These are phyloP conservation scores for Thymus quinquecostatus DNA, from an alignment of 257 asterid species.

Conservation along the genomic window DNA sequence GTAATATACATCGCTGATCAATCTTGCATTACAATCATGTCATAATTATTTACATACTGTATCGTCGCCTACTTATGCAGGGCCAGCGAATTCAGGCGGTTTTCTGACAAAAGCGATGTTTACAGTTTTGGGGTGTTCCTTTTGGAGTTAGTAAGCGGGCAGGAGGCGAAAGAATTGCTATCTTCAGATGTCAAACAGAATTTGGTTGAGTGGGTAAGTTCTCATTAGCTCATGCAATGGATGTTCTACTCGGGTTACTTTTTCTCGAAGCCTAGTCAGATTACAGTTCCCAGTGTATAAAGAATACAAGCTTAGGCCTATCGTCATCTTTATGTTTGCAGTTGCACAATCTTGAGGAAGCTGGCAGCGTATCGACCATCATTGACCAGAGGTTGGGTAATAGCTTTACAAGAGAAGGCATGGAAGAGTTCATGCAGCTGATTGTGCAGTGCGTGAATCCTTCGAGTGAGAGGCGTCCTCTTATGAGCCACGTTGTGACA, in stretches of 20 bases:
- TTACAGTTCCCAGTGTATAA: constrained; percentile 6
- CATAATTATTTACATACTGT: constrained; percentile 8
- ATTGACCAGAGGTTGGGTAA: constrained; percentile 74
- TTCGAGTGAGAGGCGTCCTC: constrained; percentile 77
- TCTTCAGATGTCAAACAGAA: constrained; percentile 57
- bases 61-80: constrained; percentile 48
- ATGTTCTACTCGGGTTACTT: background rate
- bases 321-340: constrained; percentile 30
- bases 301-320: constrained; percentile 1
- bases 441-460: constrained; percentile 61
- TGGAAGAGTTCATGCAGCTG: constrained; percentile 78
- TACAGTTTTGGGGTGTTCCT: constrained; percentile 91
- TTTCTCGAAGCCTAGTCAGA: background rate
- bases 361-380: constrained; percentile 54
- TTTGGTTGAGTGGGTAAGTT: constrained; percentile 78
- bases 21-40: background rate
- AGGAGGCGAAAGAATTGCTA: constrained; percentile 61
- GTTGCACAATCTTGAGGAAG: constrained; percentile 74
- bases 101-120: constrained; percentile 89
- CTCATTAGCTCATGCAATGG: background rate
- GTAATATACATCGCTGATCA: constrained; percentile 46
- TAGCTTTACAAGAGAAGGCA: constrained; percentile 80
- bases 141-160: constrained; percentile 85
- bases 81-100: constrained; percentile 81
- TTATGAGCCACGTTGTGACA: constrained; percentile 70